Evolutionary conservation across 208 protist genomes (phyloP), one percentile per base, ranked within the genome.

Genomic region (Kentomonas sorsogonicus): DNA sequence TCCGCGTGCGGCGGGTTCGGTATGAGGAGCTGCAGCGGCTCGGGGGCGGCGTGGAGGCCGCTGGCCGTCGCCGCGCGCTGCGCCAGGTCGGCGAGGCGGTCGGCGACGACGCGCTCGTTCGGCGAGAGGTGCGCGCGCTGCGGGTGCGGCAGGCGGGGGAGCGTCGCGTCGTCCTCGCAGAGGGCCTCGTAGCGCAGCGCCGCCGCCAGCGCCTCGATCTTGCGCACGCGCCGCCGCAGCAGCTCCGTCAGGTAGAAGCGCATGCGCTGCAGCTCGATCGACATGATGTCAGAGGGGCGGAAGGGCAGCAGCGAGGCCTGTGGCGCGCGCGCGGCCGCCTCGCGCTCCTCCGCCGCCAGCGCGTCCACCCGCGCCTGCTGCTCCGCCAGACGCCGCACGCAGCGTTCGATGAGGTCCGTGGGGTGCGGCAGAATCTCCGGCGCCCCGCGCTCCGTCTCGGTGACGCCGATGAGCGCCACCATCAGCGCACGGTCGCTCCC

Each of bases 351-450:
- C 45, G 59, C 66, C 18, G 76, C 68, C 10, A 81, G 58, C 15
- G 36, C 20, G 30, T 44, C 53, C 15, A 87, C 66, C 10, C 75
- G 67, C 15, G 60, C 52, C 57, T 84, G 80, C 16, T 71, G 53
- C 23, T 26, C 44, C 2, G 71, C 73, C 22, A 94, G 62, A 16
- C 80, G 67, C 18, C 55, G 60, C 0, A 73, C 63, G 1, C 86
- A 72, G 30, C 69, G 48, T 54, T 86, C 68, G 22, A 94, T 54
- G 13, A 87, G 43, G 15, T 55, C 53, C 1, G 66, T 44, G 0
- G 88, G 88, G 64, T 94, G 92, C 10, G 82, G 88, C 7, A 94
- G 53, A 43, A 94, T 76, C 33, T 89, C 80, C 0, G 88, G 88
- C 53, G 77, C 79, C 51, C 74, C 71, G 5, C 88, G 79, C 69